Evolutionary conservation across 768 basidiomycete genomes (phyloP).

Genomic region (Suillus paluster): DNA sequence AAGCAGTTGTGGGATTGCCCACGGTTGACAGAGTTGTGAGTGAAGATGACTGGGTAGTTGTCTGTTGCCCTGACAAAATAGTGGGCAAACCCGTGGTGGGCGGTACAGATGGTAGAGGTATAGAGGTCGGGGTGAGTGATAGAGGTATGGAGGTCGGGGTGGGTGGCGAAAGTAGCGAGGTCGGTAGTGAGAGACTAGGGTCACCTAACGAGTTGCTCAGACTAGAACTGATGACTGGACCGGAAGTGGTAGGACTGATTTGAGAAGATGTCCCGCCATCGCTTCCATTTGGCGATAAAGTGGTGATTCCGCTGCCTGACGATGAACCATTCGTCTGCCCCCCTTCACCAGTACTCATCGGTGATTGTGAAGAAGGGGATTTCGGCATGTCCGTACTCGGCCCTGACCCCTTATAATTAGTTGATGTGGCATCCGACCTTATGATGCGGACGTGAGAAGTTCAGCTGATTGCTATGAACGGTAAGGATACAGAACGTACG

Average conservation of each 20-base stretch:
- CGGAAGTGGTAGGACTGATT: neutral
- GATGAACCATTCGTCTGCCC: neutral
- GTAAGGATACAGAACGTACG: constrained; percentile 7
- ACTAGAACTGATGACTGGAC: neutral
- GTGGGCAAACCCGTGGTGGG: neutral
- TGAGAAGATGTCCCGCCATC: neutral
- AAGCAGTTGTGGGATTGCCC: neutral
- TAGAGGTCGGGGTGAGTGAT: too few relatives aligned
- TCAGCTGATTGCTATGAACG: neutral
- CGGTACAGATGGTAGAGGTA: neutral
- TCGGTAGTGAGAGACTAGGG: neutral
- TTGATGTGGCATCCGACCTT: constrained; percentile 7
- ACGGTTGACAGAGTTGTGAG: neutral
- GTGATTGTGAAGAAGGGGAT: neutral
- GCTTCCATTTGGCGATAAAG: neutral
- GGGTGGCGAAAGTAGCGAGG: too few relatives aligned
- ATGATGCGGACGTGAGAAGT: constrained; percentile 5
- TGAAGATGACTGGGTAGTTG: neutral
- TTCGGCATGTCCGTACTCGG: neutral
- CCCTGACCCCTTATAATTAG: constrained; percentile 5
- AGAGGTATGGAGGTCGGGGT: too few relatives aligned
- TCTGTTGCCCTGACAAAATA: neutral
- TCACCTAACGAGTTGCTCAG: neutral
- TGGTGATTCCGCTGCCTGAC: neutral
- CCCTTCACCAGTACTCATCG: neutral